phyloP scores from a whole-genome alignment of 2,329 filamentous ascomycete genomes.

The Rutstroemia sp. region DNA sequence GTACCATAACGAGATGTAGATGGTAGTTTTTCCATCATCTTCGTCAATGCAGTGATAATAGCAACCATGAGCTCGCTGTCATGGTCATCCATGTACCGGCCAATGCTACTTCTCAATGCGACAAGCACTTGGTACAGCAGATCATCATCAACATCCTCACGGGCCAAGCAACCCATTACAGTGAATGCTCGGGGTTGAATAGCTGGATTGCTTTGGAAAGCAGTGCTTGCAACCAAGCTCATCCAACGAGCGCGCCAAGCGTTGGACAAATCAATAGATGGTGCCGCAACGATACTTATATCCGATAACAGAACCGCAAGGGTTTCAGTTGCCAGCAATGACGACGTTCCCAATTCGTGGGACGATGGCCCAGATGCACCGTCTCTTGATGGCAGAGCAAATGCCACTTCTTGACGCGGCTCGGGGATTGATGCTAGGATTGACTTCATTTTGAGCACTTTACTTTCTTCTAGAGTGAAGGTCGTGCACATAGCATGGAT shows the following conservation, averaged over 20 bases:
- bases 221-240: slow-evolving; percentile 64
- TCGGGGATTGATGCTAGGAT: slow-evolving; percentile 54
- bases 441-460: slow-evolving; percentile 36
- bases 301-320: slow-evolving; percentile 57
- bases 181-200: slow-evolving; percentile 63
- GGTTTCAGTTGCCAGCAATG: slow-evolving; percentile 45
- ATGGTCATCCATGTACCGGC: slow-evolving; percentile 56
- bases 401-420: slow-evolving; percentile 50
- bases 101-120: slow-evolving; percentile 56
- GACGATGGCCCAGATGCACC: slow-evolving; percentile 46
- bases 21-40: slow-evolving; percentile 64
- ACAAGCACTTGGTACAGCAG: slow-evolving; percentile 65
- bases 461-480: slow-evolving; percentile 54
- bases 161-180: slow-evolving; percentile 63
- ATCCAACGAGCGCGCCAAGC: slow-evolving; percentile 67
- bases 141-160: slow-evolving; percentile 67
- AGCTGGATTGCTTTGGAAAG: slow-evolving; percentile 65
- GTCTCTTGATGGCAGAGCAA: slow-evolving; percentile 43
- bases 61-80: slow-evolving; percentile 62
- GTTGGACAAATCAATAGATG: slow-evolving; percentile 57
- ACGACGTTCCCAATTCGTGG: slow-evolving; percentile 40
- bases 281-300: slow-evolving; percentile 54
- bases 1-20: slow-evolving; percentile 60
- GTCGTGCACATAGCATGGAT: slow-evolving; percentile 62
- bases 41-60: slow-evolving; percentile 59